phyloP scores from a whole-genome alignment of 257 asterid genomes.

The Gentiana dahurica region DNA sequence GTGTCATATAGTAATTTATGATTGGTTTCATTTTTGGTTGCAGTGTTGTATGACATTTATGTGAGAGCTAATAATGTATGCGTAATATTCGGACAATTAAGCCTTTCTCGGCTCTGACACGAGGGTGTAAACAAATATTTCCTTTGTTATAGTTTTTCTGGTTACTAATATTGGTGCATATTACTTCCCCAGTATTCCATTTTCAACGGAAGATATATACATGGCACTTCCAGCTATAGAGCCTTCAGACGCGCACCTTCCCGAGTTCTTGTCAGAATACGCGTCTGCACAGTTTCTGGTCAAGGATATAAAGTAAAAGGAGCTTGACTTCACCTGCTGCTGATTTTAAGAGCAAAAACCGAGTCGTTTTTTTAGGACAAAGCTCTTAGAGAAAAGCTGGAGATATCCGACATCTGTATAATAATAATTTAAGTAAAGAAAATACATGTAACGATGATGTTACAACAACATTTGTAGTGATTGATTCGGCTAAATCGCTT shows the following conservation, averaged over 20 bases:
- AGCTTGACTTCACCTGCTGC: background rate
- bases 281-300: conserved; percentile 55
- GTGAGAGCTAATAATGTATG: no score
- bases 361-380: background rate
- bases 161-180: background rate
- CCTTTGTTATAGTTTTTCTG: background rate
- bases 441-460: background rate
- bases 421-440: background rate
- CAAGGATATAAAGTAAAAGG: conserved; percentile 35
- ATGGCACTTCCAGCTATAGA: conserved; percentile 90
- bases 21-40: no score
- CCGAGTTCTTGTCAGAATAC: conserved; percentile 58
- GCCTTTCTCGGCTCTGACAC: no score
- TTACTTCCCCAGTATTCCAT: conserved; percentile 68
- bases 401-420: background rate
- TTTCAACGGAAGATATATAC: conserved; percentile 93
- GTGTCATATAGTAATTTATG: no score
- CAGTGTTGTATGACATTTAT: no score
- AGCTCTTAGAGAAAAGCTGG: background rate
- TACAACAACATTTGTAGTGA: background rate
- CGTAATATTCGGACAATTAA: no score
- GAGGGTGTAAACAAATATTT: no score
- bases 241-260: conserved; percentile 67
- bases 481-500: background rate
- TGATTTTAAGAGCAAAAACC: background rate